These are phyloP conservation scores for Wickerhamomyces sp. DNA, from an alignment of 1,139 yeast genomes.

Conservation along the genomic window DNA sequence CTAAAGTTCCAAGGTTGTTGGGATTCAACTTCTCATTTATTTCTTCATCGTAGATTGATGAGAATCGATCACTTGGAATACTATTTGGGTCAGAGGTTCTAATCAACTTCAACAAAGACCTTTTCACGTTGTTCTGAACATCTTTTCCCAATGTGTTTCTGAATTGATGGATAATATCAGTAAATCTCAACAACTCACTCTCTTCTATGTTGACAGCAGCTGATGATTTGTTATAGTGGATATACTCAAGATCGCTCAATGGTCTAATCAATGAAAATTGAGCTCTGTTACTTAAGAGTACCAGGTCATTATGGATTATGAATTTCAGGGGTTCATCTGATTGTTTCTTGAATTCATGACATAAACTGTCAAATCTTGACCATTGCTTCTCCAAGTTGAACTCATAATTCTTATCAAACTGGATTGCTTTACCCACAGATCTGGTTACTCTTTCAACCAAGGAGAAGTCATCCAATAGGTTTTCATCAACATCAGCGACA, in stretches of 20 bases:
- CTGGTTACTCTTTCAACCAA: slow-evolving; percentile 28
- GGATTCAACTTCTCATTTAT: slow-evolving; percentile 28
- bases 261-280: slow-evolving; percentile 26
- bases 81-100: slow-evolving; percentile 13
- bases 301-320: slow-evolving; percentile 20
- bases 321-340: slow-evolving; percentile 51
- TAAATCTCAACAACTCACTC: slow-evolving; percentile 16
- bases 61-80: slow-evolving; percentile 24
- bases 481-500: slow-evolving; percentile 3
- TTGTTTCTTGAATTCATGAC: slow-evolving; percentile 60
- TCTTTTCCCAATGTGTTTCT: slow-evolving; percentile 22
- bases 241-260: slow-evolving; percentile 24
- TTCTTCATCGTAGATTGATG: slow-evolving; percentile 30
- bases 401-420: slow-evolving; percentile 24
- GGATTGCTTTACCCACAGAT: slow-evolving; percentile 25
- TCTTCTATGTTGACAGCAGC: slow-evolving; percentile 4
- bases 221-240: slow-evolving; percentile 19
- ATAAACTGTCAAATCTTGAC: slow-evolving; percentile 56
- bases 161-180: slow-evolving; percentile 21
- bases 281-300: slow-evolving; percentile 20
- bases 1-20: slow-evolving; percentile 25
- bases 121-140: slow-evolving; percentile 16
- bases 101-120: slow-evolving; percentile 11
- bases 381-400: slow-evolving; percentile 39
- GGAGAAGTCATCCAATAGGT: slow-evolving; percentile 15